Evolutionary conservation across 257 asterid genomes (phyloP).

Genomic region (Galeopsis tetrahit): DNA sequence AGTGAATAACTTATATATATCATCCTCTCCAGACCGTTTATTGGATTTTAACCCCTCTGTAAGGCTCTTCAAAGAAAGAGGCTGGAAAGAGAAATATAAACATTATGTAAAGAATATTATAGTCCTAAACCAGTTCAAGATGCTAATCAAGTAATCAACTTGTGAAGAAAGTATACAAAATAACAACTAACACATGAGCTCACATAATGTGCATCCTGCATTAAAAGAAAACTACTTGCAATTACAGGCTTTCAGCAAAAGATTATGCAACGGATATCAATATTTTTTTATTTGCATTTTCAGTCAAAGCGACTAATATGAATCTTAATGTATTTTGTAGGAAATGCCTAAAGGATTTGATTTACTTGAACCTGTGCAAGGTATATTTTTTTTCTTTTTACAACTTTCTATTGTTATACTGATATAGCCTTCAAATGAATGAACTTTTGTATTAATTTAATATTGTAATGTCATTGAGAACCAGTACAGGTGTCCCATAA

Average conservation of each 20-base stretch:
- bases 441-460: constrained; percentile 13
- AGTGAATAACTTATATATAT: constrained; percentile 71
- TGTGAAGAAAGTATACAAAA: constrained; percentile 11
- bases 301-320: constrained; percentile 7
- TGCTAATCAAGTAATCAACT: background rate
- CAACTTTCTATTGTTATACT: background rate
- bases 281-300: background rate
- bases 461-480: background rate
- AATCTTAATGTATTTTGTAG: constrained; percentile 3
- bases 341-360: background rate
- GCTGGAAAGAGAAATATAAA: constrained; percentile 60
- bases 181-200: background rate
- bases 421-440: constrained; percentile 5
- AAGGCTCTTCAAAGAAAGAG: constrained; percentile 79
- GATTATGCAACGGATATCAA: background rate
- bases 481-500: background rate
- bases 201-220: constrained; percentile 2
- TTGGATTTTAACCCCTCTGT: constrained; percentile 73
- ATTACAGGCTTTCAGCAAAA: background rate
- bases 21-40: constrained; percentile 70
- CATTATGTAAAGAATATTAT: constrained; percentile 23
- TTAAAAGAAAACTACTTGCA: constrained; percentile 14
- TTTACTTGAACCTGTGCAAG: constrained; percentile 12
- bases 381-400: background rate
- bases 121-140: constrained; percentile 19